phyloP scores from a whole-genome alignment of 129 eudicot genomes.

The Silybum marianum region DNA sequence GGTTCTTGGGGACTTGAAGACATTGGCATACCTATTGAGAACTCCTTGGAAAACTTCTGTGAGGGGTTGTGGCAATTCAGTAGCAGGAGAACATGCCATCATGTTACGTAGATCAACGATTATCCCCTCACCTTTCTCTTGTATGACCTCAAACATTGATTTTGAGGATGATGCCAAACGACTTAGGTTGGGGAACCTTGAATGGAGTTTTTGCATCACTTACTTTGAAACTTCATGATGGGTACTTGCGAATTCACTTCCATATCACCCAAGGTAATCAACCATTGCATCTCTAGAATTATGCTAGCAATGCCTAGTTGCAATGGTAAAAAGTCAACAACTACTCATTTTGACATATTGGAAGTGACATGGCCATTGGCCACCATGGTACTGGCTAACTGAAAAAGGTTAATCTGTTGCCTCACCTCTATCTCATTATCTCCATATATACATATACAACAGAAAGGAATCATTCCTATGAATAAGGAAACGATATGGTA shows the following conservation, averaged over 20 bases:
- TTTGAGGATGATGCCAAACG: not conserved
- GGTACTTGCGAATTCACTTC: not conserved
- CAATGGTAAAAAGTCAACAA: too few relatives aligned
- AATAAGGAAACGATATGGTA: too few relatives aligned
- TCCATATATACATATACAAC: too few relatives aligned
- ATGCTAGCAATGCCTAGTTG: not conserved
- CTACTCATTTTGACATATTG: not conserved
- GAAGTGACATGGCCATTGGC: too few relatives aligned
- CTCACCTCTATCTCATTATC: too few relatives aligned
- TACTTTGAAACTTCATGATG: not conserved
- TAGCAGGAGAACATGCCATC: not conserved
- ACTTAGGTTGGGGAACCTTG: not conserved
- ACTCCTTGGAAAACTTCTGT: not conserved
- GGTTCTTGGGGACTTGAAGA: not conserved
- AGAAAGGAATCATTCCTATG: too few relatives aligned
- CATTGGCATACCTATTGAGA: not conserved
- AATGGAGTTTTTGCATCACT: not conserved
- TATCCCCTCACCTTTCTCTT: not conserved
- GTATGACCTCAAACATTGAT: not conserved
- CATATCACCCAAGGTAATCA: not conserved
- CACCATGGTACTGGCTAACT: too few relatives aligned
- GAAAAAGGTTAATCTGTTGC: too few relatives aligned
- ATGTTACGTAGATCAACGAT: not conserved
- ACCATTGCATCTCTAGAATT: not conserved
- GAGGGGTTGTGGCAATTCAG: not conserved